phyloP scores from a whole-genome alignment of 495 filamentous ascomycete species.

The Penicillium herquei region DNA sequence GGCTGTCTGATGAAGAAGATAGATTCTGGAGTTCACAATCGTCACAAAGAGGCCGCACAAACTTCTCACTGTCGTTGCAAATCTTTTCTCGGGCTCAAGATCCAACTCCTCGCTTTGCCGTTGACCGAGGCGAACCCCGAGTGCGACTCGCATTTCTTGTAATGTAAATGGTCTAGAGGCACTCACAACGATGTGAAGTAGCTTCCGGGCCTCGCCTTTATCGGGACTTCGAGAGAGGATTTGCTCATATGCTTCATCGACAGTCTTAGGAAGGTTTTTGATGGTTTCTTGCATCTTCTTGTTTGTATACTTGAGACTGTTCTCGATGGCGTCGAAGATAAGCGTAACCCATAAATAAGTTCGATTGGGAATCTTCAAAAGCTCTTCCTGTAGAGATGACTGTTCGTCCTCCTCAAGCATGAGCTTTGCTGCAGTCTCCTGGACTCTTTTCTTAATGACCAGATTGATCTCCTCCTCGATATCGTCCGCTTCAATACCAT shows the following conservation, averaged over 20 bases:
- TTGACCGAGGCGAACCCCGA: conserved; percentile 21
- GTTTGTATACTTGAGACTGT: conserved; percentile 21
- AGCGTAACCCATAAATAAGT: conserved; percentile 4
- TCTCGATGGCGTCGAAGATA: conserved; percentile 19
- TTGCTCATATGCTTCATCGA: conserved; percentile 28
- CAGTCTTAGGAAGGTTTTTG: conserved; percentile 15
- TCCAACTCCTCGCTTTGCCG: conserved; percentile 23
- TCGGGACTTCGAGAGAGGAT: conserved; percentile 23
- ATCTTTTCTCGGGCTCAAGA: no score
- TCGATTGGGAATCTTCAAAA: conserved; percentile 27
- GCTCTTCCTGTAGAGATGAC: conserved; percentile 12
- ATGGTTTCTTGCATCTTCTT: conserved; percentile 13
- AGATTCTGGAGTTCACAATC: conserved; percentile 34
- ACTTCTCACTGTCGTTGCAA: conserved; percentile 14
- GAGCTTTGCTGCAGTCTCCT: conserved; percentile 18
- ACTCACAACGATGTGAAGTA: conserved; percentile 38
- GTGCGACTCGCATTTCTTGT: conserved; percentile 37
- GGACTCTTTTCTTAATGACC: conserved; percentile 32
- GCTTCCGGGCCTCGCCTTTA: conserved; percentile 11
- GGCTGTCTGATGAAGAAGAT: conserved; percentile 35
- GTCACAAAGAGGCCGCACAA: conserved; percentile 42
- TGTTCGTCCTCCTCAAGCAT: conserved; percentile 7
- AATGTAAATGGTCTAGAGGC: conserved; percentile 32
- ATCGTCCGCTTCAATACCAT: conserved; percentile 27
- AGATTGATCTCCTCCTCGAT: conserved; percentile 38